Evolutionary conservation across 1,284 basidiomycete genomes (phyloP).

Genomic region (Sporisorium iseilematis-ciliati): DNA sequence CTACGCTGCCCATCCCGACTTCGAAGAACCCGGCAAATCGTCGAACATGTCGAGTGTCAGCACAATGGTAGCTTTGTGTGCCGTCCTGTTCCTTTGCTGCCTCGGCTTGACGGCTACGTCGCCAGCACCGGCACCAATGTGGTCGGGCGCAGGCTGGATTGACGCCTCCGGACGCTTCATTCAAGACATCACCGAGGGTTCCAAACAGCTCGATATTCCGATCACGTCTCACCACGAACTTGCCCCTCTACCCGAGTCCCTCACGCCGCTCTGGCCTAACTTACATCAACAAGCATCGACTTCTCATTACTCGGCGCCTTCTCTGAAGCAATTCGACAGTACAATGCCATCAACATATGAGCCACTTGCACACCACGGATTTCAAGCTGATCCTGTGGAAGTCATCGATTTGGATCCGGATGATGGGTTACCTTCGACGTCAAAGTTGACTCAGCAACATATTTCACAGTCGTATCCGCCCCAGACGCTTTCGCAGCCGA

Average conservation of each 20-base stretch:
- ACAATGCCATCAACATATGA: neutral
- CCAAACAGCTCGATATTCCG: neutral
- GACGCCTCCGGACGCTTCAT: neutral
- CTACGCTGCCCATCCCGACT: too few relatives aligned
- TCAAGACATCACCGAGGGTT: neutral
- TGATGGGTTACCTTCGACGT: neutral
- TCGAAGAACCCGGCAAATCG: too few relatives aligned
- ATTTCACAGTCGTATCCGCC: neutral
- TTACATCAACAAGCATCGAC: too few relatives aligned
- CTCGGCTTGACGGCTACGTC: neutral
- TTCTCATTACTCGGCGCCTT: neutral
- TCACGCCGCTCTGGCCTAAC: neutral
- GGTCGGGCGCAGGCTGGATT: neutral
- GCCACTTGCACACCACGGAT: neutral
- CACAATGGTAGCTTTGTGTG: neutral
- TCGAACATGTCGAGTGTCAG: neutral
- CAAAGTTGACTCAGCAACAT: too few relatives aligned
- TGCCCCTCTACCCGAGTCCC: constrained; percentile 11
- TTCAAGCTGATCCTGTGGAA: neutral
- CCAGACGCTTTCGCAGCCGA: neutral
- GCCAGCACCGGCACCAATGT: constrained; percentile 5
- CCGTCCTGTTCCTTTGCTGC: neutral
- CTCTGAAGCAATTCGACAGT: neutral
- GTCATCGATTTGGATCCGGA: neutral
- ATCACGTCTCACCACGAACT: neutral